phyloP scores from a whole-genome alignment of 2,329 filamentous ascomycete species.

The Claviceps capensis region DNA sequence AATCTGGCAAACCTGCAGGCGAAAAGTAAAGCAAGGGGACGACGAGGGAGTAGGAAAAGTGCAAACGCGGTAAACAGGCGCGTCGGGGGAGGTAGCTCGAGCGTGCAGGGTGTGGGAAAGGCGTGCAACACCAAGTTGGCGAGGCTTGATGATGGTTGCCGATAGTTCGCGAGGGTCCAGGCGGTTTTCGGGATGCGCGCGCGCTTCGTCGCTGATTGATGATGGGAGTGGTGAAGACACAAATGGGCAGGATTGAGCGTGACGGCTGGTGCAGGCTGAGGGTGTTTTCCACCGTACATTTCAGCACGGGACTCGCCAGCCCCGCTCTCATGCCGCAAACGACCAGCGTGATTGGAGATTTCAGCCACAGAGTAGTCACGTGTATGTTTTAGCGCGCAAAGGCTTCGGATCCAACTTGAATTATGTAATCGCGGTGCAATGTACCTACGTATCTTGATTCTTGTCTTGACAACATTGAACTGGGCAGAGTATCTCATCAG shows the following conservation, averaged over 20 bases:
- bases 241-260: conserved; percentile 35
- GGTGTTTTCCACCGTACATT: conserved; percentile 26
- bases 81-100: conserved; percentile 27
- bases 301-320: conserved; percentile 27
- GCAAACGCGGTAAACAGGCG: conserved; percentile 25
- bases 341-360: conserved; percentile 7
- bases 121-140: conserved; percentile 40
- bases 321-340: conserved; percentile 9
- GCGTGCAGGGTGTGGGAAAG: conserved; percentile 34
- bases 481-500: too few relatives aligned
- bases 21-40: conserved; percentile 5
- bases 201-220: conserved; percentile 30
- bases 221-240: conserved; percentile 40
- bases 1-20: conserved; percentile 4
- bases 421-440: not conserved
- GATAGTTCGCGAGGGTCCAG: conserved; percentile 46
- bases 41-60: conserved; percentile 25
- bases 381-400: not conserved
- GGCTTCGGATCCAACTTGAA: not conserved
- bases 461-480: too few relatives aligned
- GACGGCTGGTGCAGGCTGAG: conserved; percentile 31
- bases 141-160: conserved; percentile 40
- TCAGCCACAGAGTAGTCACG: not conserved
- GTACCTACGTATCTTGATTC: too few relatives aligned
- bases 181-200: conserved; percentile 50